Base-by-base conservation (phyloP, 1,284 basidiomycete genomes). In the Rhodofomes roseus region DNA sequence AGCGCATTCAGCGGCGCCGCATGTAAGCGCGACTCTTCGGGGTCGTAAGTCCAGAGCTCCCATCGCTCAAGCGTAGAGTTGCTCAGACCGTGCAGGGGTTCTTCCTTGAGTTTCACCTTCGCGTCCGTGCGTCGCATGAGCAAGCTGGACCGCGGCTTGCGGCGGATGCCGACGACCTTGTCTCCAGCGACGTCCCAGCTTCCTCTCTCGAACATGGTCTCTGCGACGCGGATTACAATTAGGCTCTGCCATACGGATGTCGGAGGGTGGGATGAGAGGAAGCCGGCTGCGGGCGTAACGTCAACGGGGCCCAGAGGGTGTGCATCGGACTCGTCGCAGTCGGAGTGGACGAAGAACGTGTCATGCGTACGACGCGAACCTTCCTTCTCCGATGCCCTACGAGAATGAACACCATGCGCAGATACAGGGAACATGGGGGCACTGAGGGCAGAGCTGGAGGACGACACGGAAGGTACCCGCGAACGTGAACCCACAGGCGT, bases 21-120 rank as follows among this genome's bases (percentile, higher is more conserved):
- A 57, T 80, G 80, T 54, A 87, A 60, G 29, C 71, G 69, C 12
- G 79, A 73, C 20, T 77, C 72, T 4, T 77, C 72, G 4, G 84
- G 82, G 66, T 92, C 87, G 66, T 89, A 88, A 40, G 78, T 81
- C 90, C 90, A 93, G 34, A 89, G 68, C 65, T 93, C 90, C 91
- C 90, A 93, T 58, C 90, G 77, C 62, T 92, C 87, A 53, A 93
- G 71, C 23, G 85, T 84, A 16, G 86, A 78, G 20, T 74, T 67
- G 25, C 86, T 83, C 57, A 92, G 70, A 5, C 87, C 87, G 20
- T 75, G 68, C 2, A 68, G 66, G 27, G 69, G 67, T 44, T 65
- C 69, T 1, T 54, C 54, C 29, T 56, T 57, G 9, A 60, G 22
- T 11, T 65, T 63, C 34, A 63, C 52, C 52, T 61, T 59, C 20